phyloP scores from a whole-genome alignment of 2,329 filamentous ascomycete species.

The Colletotrichum cuscutae region DNA sequence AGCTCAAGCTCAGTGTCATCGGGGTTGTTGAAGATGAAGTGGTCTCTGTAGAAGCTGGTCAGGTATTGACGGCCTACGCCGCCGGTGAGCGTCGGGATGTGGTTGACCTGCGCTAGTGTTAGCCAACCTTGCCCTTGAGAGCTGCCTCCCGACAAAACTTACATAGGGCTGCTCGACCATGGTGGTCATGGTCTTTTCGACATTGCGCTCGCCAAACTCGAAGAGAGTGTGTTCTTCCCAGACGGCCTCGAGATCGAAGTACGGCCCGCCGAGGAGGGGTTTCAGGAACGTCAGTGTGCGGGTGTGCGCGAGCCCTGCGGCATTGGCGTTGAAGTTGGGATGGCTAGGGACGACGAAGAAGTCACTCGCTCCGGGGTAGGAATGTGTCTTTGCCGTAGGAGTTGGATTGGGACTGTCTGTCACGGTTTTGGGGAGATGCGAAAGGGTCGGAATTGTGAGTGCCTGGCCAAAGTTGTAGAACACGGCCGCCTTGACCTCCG shows the following conservation, averaged over 20 bases:
- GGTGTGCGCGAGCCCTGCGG: slow-evolving; percentile 73
- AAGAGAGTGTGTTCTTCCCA: slow-evolving; percentile 83
- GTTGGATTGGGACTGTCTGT: background rate
- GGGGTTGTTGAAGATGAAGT: slow-evolving; percentile 82
- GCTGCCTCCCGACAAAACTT: slow-evolving; percentile 43
- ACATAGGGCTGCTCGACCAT: slow-evolving; percentile 86
- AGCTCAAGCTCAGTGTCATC: slow-evolving; percentile 74
- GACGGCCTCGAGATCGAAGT: slow-evolving; percentile 79
- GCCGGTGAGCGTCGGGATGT: slow-evolving; percentile 62
- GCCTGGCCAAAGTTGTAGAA: slow-evolving; percentile 23
- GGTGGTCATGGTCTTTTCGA: slow-evolving; percentile 80
- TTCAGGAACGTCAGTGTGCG: slow-evolving; percentile 74
- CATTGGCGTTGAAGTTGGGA: slow-evolving; percentile 59
- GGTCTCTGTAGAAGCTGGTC: slow-evolving; percentile 75
- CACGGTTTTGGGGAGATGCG: slow-evolving; percentile 6
- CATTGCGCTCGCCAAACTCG: slow-evolving; percentile 76
- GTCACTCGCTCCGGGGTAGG: slow-evolving; percentile 49
- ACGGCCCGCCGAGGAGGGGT: slow-evolving; percentile 68
- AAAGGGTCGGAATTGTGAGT: slow-evolving; percentile 21
- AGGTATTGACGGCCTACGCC: slow-evolving; percentile 74
- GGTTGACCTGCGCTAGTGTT: slow-evolving; percentile 21
- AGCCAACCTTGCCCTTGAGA: background rate
- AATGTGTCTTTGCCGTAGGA: slow-evolving; percentile 46
- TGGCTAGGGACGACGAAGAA: slow-evolving; percentile 61
- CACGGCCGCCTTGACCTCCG: slow-evolving; percentile 29